phyloP scores from a whole-genome alignment of 768 basidiomycete genomes.

The Boletus huronensis region DNA sequence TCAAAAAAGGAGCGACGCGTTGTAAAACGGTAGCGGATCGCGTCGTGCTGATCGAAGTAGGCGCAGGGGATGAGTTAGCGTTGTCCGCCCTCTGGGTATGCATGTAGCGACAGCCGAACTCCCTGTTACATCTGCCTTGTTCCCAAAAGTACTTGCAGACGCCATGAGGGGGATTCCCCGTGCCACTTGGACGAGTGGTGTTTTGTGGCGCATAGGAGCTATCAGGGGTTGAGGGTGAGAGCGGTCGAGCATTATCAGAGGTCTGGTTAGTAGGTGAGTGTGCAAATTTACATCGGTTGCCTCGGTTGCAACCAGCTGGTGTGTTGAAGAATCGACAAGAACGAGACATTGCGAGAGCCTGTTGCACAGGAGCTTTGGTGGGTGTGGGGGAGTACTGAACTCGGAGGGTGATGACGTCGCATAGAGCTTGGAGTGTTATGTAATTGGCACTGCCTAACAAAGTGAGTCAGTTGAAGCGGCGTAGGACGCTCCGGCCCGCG shows the following conservation, averaged over 20 bases:
- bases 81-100: constrained; percentile 30
- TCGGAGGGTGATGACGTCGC: no score
- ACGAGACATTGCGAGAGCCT: constrained; percentile 24
- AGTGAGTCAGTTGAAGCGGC: background rate
- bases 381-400: no score
- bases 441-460: background rate
- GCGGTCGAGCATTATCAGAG: background rate
- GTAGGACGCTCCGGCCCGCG: no score
- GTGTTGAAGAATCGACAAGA: constrained; percentile 40
- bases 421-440: no score
- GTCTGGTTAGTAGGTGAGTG: constrained; percentile 22
- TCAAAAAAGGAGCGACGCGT: constrained; percentile 43
- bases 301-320: constrained; percentile 46
- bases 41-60: constrained; percentile 1
- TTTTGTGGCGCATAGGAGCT: background rate
- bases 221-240: constrained; percentile 7
- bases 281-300: constrained; percentile 38
- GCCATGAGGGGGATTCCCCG: constrained; percentile 28
- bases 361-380: no score
- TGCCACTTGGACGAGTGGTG: background rate
- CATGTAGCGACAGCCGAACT: constrained; percentile 42
- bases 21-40: constrained; percentile 18
- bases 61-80: constrained; percentile 3
- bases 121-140: constrained; percentile 43
- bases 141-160: constrained; percentile 49